These are phyloP conservation scores for Lagerstroemia speciosa DNA, from an alignment of 345 rosid genomes.

Conservation along the genomic window DNA sequence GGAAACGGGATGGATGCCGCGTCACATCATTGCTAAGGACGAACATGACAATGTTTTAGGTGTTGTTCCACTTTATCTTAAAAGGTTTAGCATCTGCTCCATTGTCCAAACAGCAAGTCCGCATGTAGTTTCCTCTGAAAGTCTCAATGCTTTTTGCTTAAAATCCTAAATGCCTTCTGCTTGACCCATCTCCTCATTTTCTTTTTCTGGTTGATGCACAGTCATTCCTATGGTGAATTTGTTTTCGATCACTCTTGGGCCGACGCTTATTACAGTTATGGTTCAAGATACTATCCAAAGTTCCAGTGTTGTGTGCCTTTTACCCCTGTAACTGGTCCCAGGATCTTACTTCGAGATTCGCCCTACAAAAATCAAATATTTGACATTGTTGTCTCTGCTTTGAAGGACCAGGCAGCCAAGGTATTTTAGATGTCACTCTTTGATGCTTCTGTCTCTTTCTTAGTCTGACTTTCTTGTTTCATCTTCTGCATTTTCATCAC, in stretches of 20 bases:
- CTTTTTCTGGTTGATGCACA: constrained; percentile 28
- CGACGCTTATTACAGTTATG: constrained; percentile 80
- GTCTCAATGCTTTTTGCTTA: constrained; percentile 7
- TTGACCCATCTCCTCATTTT: constrained; percentile 17
- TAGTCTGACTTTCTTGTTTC: not conserved
- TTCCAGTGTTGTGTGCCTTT: constrained; percentile 94
- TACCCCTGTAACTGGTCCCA: constrained; percentile 92
- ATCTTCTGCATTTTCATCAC: not conserved
- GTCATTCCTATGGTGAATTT: constrained; percentile 94
- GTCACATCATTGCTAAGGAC: constrained; percentile 80
- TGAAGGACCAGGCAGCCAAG: constrained; percentile 63
- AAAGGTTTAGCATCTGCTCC: constrained; percentile 48
- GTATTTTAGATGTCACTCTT: constrained; percentile 20
- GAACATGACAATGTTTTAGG: constrained; percentile 56
- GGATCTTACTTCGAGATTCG: constrained; percentile 60
- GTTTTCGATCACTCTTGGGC: constrained; percentile 98
- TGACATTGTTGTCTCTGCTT: constrained; percentile 50
- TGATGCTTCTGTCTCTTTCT: not conserved
- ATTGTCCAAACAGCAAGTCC: constrained; percentile 11
- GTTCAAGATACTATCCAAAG: constrained; percentile 87
- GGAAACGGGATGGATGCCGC: constrained; percentile 92
- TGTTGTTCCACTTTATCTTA: constrained; percentile 88
- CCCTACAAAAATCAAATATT: constrained; percentile 60
- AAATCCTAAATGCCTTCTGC: not conserved
- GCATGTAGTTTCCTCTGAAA: constrained; percentile 6